phyloP scores from a whole-genome alignment of 2,329 filamentous ascomycete genomes.

The Aspergillus sp. region DNA sequence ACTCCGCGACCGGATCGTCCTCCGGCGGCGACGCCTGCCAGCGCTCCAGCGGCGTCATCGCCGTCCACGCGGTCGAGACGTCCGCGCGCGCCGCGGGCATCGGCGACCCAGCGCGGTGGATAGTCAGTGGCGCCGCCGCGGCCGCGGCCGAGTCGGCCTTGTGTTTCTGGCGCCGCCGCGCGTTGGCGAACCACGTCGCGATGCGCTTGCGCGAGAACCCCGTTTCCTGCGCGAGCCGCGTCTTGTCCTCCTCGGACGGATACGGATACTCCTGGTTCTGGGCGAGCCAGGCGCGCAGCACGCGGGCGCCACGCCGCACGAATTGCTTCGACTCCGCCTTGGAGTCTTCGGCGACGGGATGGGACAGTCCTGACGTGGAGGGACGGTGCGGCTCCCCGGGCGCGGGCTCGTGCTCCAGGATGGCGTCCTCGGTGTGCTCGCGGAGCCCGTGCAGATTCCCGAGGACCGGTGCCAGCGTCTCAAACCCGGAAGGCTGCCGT shows the following conservation, averaged over 20 bases:
- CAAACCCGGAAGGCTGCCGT: conserved; percentile 45
- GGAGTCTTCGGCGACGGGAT: conserved; percentile 1
- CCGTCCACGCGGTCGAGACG: conserved; percentile 22
- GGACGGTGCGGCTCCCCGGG: no score
- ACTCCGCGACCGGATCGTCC: conserved; percentile 42
- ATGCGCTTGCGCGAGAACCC: conserved; percentile 48
- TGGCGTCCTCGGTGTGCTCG: conserved; percentile 32
- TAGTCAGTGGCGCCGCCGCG: conserved; percentile 9
- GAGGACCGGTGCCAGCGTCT: conserved; percentile 48
- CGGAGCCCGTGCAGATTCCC: conserved; percentile 50
- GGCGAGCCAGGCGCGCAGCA: conserved; percentile 48
- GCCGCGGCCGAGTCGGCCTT: conserved; percentile 13
- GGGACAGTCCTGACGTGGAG: no score
- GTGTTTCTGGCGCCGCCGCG: conserved; percentile 47
- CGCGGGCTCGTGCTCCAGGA: background rate
- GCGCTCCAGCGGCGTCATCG: conserved; percentile 49
- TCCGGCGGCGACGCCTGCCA: conserved; percentile 46
- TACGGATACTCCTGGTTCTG: conserved; percentile 48
- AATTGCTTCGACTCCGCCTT: conserved; percentile 37
- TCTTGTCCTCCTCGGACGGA: conserved; percentile 48
- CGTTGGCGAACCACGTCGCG: conserved; percentile 53
- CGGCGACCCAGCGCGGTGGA: conserved; percentile 43
- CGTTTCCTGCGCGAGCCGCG: conserved; percentile 39
- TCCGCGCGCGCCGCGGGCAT: conserved; percentile 30
- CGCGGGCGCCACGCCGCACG: conserved; percentile 44